A percentile compares a stretch with the other conserved stretches of the same genome.
Evolutionary conservation across 495 filamentous ascomycete species (phyloP).

Genomic region (Penicillium fimorum): DNA sequence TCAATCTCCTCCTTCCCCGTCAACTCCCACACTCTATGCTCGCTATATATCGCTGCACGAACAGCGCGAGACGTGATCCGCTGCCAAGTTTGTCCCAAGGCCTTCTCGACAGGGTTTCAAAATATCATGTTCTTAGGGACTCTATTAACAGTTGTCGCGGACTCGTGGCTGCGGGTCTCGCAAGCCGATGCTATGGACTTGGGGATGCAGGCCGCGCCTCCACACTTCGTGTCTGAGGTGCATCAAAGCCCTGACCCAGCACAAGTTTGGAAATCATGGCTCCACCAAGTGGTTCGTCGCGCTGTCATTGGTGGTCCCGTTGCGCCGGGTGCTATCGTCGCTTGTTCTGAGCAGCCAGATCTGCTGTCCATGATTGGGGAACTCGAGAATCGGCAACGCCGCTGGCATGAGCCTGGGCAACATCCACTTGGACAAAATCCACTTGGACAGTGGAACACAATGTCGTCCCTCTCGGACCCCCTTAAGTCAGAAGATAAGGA

Average conservation of each 20-base stretch:
- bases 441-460: conserved; percentile 7
- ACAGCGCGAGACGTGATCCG: conserved; percentile 57
- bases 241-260: conserved; percentile 28
- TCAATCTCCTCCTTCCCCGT: conserved; percentile 44
- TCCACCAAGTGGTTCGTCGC: conserved; percentile 39
- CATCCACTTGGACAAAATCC: conserved; percentile 23
- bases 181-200: conserved; percentile 36
- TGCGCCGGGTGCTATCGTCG: conserved; percentile 19
- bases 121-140: conserved; percentile 68
- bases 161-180: conserved; percentile 51
- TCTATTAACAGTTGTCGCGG: conserved; percentile 59
- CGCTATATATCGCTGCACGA: conserved; percentile 56
- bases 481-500: conserved; percentile 5
- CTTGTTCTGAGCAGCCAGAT: conserved; percentile 30
- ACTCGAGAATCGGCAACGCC: conserved; percentile 43
- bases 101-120: conserved; percentile 50
- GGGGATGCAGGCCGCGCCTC: conserved; percentile 36
- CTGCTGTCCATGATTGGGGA: conserved; percentile 40
- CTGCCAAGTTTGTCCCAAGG: conserved; percentile 56
- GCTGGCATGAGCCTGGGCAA: conserved; percentile 38
- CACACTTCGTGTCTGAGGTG: conserved; percentile 30
- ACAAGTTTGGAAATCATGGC: conserved; percentile 40
- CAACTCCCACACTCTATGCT: conserved; percentile 49
- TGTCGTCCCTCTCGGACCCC: neutral
- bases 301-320: conserved; percentile 37